Conservation (phyloP, 202 grass and related monocot genomes). For the Musa balbisiana region DNA sequence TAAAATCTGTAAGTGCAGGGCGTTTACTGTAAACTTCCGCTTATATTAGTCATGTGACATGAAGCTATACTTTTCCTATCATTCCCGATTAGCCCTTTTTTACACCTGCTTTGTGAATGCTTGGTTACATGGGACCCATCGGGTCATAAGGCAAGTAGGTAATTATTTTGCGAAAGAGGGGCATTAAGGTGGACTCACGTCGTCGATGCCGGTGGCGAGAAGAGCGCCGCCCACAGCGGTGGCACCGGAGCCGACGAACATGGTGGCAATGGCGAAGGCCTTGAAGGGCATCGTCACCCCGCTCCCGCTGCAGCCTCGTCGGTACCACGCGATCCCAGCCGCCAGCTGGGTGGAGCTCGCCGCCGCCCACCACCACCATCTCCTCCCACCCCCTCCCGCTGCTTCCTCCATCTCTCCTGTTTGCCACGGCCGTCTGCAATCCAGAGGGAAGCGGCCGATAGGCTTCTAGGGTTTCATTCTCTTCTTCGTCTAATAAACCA, state of each 20-base stretch:
- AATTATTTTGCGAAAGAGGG: not conserved
- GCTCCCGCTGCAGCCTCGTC: conserved; percentile 33
- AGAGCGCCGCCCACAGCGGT: conserved; percentile 35
- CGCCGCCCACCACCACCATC: conserved; percentile 60
- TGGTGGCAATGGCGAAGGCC: conserved; percentile 56
- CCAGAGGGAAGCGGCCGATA: not conserved
- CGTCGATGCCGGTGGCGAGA: conserved; percentile 35
- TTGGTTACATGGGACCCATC: not conserved
- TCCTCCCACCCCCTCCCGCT: conserved; percentile 6
- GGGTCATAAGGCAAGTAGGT: not conserved
- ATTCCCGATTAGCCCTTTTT: not conserved
- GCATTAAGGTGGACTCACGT: not conserved
- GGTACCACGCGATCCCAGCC: conserved; percentile 46
- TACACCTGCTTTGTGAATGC: not conserved
- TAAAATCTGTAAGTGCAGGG: not conserved
- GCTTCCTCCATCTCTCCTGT: conserved; percentile 7
- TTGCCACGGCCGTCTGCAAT: not conserved
- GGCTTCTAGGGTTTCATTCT: not conserved
- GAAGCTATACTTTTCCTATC: not conserved
- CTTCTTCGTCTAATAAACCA: not conserved
- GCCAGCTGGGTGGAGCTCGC: conserved; percentile 42
- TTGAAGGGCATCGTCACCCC: conserved; percentile 61
- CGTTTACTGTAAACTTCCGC: not conserved
- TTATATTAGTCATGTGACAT: no score
- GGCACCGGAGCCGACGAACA: conserved; percentile 54